phyloP scores from a whole-genome alignment of 1,284 basidiomycete genomes.

The Puccinia polysora region DNA sequence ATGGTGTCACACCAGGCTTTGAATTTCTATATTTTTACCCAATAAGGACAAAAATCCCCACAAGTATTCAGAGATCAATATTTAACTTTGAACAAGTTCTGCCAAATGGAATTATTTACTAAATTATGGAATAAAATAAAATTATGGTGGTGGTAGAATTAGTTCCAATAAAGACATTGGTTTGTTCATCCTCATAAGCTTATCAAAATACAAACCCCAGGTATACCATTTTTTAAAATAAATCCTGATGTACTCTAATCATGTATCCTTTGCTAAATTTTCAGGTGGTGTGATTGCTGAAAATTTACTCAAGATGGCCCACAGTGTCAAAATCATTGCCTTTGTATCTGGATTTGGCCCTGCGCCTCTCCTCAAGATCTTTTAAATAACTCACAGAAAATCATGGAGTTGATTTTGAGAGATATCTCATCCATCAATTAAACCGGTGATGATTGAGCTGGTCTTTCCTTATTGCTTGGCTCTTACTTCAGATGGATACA shows the following conservation, averaged over 20 bases:
- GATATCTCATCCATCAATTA: too few species aligned
- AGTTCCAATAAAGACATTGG: conserved; percentile 96
- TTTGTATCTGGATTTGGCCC: conserved; percentile 96
- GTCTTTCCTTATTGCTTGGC: too few species aligned
- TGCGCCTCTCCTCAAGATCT: conserved; percentile 59
- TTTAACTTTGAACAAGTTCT: conserved; percentile 89
- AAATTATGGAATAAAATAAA: conserved; percentile 96
- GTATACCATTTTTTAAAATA: not conserved
- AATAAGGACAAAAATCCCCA: conserved; percentile 98
- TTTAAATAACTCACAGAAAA: conserved; percentile 43
- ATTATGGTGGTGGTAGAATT: conserved; percentile 88
- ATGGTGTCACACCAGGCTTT: conserved; percentile 90
- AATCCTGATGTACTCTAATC: not conserved
- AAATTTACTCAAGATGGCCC: conserved; percentile 81
- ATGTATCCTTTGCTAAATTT: conserved; percentile 66
- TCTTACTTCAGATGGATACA: too few species aligned
- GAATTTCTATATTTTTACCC: conserved; percentile 88
- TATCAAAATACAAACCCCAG: not conserved
- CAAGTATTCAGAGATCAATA: conserved; percentile 86
- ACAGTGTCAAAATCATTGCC: conserved; percentile 90
- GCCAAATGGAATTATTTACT: conserved; percentile 98
- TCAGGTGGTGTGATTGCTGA: conserved; percentile 98
- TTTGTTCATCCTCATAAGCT: conserved; percentile 52
- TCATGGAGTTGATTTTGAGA: too few species aligned
- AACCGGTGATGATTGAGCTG: too few species aligned